Conservation (phyloP, 208 protist species). For the Leishmania amazonensis region DNA sequence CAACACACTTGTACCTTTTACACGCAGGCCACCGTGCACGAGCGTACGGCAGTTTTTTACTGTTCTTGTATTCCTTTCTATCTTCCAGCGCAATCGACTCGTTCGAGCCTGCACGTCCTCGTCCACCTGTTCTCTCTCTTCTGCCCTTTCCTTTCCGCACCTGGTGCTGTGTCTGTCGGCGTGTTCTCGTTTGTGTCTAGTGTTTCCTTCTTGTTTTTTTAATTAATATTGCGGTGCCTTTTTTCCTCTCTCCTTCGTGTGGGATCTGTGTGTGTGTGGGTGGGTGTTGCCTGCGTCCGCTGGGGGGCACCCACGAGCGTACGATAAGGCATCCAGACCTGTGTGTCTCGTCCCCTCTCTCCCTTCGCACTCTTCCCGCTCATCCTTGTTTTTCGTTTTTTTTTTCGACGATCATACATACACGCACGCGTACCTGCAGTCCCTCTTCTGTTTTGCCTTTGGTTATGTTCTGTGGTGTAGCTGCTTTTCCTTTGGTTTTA, state of each 20-base stretch:
- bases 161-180: background rate
- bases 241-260: background rate
- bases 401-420: background rate
- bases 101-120: background rate
- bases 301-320: background rate
- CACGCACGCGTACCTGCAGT: background rate
- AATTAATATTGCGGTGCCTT: background rate
- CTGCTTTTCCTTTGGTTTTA: background rate
- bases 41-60: background rate
- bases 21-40: background rate
- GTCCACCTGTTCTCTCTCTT: background rate
- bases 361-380: background rate
- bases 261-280: no score
- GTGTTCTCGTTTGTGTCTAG: background rate
- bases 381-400: background rate
- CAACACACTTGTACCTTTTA: background rate
- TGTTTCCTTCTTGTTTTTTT: slow-evolving; percentile 8
- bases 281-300: background rate
- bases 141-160: background rate
- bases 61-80: background rate
- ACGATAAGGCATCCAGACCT: background rate
- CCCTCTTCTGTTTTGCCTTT: background rate
- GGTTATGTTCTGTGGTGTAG: background rate
- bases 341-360: background rate
- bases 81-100: background rate